Evolutionary conservation across 2,329 filamentous ascomycete species (phyloP), one percentile per base, ranked within the genome.

Genomic region (Alternaria brassicae): DNA sequence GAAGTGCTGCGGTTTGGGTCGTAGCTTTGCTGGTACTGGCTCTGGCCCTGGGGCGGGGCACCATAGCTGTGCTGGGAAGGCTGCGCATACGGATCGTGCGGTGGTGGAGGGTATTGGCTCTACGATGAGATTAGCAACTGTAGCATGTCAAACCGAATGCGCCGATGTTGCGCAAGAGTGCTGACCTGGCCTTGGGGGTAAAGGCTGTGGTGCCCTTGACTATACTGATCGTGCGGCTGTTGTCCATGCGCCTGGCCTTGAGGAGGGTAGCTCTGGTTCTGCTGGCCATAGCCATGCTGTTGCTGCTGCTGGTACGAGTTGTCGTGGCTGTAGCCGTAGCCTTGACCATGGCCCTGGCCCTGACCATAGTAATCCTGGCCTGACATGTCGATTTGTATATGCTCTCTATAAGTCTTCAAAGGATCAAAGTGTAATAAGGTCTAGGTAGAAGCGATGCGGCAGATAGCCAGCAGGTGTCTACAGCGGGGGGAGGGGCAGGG

Each of bases 321-420:
- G 17, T 70, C 65, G 36, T 72, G 68, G 56, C 67, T 67, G 40
- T 69, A 64, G 32, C 66, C 67, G 53, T 71, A 69, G 47, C 64
- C 64, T 48, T 63, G 61, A 40, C 30, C 37, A 9, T 67, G 60
- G 34, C 49, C 53, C 36, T 66, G 63, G 23, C 67, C 60, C 23
- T 72, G 67, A 30, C 75, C 72, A 67, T 78, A 78, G 59, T 77
- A 78, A 47, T 75, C 73, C 56, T 74, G 60, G 45, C 62, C 72
- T 19, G 69, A 63, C 68, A 72, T 72, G 49, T 36, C 48, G 41
- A 9, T 47, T 53, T 15, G 9, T 17, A 36, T n/a, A 3, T 42
- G 2, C 12, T 32, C n/a, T 41, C 1, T 23, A 9, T 32, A 21
- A 36, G n/a, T 21, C 9, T 37, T 2, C 15, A 32, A 21, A 12